These are phyloP conservation scores for Panicum miliaceum DNA, from an alignment of 176 grass and related monocot genomes.

Conservation along the genomic window DNA sequence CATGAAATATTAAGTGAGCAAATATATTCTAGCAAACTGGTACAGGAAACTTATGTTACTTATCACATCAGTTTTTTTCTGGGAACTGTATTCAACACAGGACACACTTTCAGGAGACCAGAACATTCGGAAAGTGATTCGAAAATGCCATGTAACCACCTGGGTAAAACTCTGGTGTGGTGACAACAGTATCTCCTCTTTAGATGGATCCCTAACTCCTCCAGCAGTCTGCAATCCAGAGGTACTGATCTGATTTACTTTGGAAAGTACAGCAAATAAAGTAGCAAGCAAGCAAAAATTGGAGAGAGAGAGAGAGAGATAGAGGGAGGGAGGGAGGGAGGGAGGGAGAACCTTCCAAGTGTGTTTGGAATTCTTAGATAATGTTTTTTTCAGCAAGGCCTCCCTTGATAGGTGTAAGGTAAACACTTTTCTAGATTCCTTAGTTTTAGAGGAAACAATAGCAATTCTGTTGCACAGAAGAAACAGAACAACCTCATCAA, in stretches of 20 bases:
- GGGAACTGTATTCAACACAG: not conserved
- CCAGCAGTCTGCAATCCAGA: constrained; percentile 51
- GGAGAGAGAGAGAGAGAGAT: not conserved
- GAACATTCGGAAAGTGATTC: not conserved
- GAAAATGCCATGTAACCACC: constrained; percentile 37
- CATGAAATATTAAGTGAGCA: constrained; percentile 3
- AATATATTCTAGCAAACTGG: not conserved
- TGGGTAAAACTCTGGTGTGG: constrained; percentile 56
- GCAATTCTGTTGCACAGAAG: constrained; percentile 35
- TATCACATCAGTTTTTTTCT: not conserved
- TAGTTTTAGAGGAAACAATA: constrained; percentile 56
- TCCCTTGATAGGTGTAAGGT: constrained; percentile 60
- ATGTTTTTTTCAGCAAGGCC: constrained; percentile 39
- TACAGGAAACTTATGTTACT: not conserved
- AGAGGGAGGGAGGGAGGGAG: not conserved
- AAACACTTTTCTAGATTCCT: constrained; percentile 57
- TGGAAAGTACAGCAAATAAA: constrained; percentile 9
- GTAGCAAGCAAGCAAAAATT: not conserved
- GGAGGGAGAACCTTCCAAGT: constrained; percentile 47
- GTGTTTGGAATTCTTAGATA: constrained; percentile 9
- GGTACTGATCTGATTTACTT: constrained; percentile 14
- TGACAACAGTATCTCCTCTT: constrained; percentile 54
- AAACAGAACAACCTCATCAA: constrained; percentile 14
- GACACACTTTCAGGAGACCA: not conserved
- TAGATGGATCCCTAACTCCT: constrained; percentile 48